phyloP scores from a whole-genome alignment of 2,329 filamentous ascomycete species.

The Colletotrichum cuscutae region DNA sequence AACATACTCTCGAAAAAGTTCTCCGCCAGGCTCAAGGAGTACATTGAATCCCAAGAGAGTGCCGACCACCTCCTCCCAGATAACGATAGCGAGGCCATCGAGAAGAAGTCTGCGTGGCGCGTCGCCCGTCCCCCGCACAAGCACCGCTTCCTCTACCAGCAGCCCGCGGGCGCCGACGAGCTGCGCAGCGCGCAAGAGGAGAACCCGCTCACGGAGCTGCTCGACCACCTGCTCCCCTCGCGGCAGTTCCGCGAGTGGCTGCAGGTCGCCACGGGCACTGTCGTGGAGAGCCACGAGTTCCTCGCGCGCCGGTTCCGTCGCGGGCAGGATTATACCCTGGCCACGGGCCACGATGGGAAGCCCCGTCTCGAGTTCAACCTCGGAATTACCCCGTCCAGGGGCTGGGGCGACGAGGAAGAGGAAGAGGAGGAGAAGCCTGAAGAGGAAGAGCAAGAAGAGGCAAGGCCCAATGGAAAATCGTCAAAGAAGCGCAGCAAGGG shows the following conservation, averaged over 20 bases:
- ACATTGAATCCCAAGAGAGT: conserved; percentile 74
- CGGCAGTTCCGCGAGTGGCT: conserved; percentile 91
- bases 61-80: conserved; percentile 47
- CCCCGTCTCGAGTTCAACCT: conserved; percentile 88
- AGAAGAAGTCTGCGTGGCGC: conserved; percentile 71
- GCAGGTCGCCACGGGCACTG: conserved; percentile 80
- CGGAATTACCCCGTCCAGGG: conserved; percentile 83
- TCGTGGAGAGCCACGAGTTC: conserved; percentile 78
- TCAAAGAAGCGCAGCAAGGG: conserved; percentile 45
- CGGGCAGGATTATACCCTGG: conserved; percentile 91
- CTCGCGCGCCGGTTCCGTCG: conserved; percentile 88
- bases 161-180: conserved; percentile 56
- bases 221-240: conserved; percentile 86
- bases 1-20: conserved; percentile 85
- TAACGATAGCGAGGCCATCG: conserved; percentile 63
- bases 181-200: conserved; percentile 50
- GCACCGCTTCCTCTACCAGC: conserved; percentile 88
- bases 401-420: conserved; percentile 81
- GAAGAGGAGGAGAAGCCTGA: conserved; percentile 58
- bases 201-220: conserved; percentile 78
- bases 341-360: conserved; percentile 82
- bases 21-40: conserved; percentile 73
- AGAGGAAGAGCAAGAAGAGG: conserved; percentile 53
- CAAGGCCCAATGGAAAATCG: conserved; percentile 43
- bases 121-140: conserved; percentile 93